Evolutionary conservation across 2,329 filamentous ascomycete genomes (phyloP).

Genomic region (Scedosporium minutisporum): DNA sequence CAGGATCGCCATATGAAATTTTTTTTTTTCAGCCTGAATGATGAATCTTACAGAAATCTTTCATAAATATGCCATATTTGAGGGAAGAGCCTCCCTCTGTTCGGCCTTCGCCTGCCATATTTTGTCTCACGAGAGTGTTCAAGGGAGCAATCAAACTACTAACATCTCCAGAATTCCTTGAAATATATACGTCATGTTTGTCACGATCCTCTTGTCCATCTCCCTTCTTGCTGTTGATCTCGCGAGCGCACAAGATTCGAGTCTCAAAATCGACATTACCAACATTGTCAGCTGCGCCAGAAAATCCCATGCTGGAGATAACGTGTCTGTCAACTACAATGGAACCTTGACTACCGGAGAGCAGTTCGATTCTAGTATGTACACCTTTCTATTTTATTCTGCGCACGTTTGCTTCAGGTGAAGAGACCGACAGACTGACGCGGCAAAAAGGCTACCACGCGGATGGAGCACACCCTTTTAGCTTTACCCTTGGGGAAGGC

Average conservation of each 20-base stretch:
- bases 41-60: too few relatives aligned
- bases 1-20: background rate
- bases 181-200: too few relatives aligned
- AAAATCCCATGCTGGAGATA: background rate
- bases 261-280: background rate
- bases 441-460: background rate
- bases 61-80: too few relatives aligned
- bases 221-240: too few relatives aligned
- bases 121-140: too few relatives aligned
- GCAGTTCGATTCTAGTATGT: background rate
- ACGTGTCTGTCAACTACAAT: background rate
- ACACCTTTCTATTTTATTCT: background rate
- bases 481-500: background rate
- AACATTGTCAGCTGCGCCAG: background rate
- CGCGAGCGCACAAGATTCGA: background rate
- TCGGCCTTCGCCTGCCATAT: too few relatives aligned
- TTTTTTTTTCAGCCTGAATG: background rate
- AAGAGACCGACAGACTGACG: background rate
- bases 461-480: background rate
- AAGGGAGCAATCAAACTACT: too few relatives aligned
- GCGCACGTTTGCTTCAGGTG: background rate
- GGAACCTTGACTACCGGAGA: background rate
- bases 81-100: too few relatives aligned
- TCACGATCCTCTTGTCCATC: too few relatives aligned
- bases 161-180: too few relatives aligned